phyloP scores from a whole-genome alignment of 352 stramenopile genomes.

The Phytopythium mirpurense region DNA sequence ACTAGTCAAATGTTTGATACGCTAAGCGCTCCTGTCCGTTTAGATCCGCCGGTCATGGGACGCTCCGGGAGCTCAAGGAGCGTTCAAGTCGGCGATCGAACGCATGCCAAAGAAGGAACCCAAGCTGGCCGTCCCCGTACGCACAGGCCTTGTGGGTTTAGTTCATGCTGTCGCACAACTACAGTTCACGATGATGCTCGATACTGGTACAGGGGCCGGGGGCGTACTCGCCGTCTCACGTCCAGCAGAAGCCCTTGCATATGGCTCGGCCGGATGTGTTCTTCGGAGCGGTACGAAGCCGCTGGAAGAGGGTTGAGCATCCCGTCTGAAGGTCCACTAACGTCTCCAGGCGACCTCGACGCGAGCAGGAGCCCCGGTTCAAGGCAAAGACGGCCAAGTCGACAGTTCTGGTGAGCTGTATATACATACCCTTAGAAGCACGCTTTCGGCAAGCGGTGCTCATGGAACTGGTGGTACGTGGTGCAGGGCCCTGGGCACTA shows the following conservation, averaged over 20 bases:
- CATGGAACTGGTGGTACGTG: neutral
- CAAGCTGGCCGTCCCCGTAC: slow-evolving; percentile 35
- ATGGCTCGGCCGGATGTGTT: slow-evolving; percentile 70
- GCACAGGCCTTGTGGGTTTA: slow-evolving; percentile 1
- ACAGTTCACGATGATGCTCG: neutral
- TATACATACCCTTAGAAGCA: neutral
- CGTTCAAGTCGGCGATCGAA: slow-evolving; percentile 65
- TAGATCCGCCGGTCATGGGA: slow-evolving; percentile 67
- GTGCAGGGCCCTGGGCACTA: slow-evolving; percentile 66
- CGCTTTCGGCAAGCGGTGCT: neutral
- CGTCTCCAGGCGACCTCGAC: too few species aligned
- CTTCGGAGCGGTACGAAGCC: slow-evolving; percentile 35
- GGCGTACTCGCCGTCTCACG: slow-evolving; percentile 34
- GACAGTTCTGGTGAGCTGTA: slow-evolving; percentile 31
- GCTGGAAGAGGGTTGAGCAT: too few species aligned
- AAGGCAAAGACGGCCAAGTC: slow-evolving; percentile 57
- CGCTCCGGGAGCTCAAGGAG: slow-evolving; percentile 44
- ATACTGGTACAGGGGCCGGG: slow-evolving; percentile 38
- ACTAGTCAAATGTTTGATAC: too few species aligned
- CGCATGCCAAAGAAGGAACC: slow-evolving; percentile 36
- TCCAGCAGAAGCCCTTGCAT: slow-evolving; percentile 51
- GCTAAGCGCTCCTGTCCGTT: too few species aligned
- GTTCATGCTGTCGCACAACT: neutral
- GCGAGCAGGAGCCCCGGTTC: slow-evolving; percentile 59
- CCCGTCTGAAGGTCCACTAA: too few species aligned